Conservation (phyloP, 192 early-diverging fungal genomes). For the Pilobolus umbonatus region DNA sequence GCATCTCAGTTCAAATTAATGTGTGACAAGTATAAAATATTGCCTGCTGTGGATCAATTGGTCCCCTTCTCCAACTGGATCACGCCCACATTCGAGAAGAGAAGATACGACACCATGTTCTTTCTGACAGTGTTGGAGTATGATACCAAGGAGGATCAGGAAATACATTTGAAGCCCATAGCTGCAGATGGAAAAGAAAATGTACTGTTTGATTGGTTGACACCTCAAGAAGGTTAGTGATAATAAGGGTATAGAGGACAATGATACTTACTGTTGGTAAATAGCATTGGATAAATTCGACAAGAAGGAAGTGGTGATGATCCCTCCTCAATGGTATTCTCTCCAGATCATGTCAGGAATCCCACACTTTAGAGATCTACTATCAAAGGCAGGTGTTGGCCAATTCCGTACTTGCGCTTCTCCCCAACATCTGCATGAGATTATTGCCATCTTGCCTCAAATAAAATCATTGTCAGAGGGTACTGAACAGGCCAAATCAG, state of each 20-base stretch:
- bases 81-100: conserved; percentile 50
- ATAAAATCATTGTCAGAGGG: not conserved
- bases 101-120: conserved; percentile 64
- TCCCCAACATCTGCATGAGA: not conserved
- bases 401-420: conserved; percentile 8
- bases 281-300: conserved; percentile 15
- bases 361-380: conserved; percentile 6
- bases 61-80: conserved; percentile 64
- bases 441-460: conserved; percentile 22
- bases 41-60: conserved; percentile 43
- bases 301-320: conserved; percentile 17
- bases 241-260: not conserved
- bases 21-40: conserved; percentile 38
- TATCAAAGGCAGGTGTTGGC: conserved; percentile 17
- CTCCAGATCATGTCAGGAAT: conserved; percentile 5
- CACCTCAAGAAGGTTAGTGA: conserved; percentile 51
- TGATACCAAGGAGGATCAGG: conserved; percentile 15
- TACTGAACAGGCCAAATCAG: not conserved
- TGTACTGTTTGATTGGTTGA: conserved; percentile 58
- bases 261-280: not conserved
- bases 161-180: conserved; percentile 22
- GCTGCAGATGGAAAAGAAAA: conserved; percentile 61
- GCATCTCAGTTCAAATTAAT: conserved; percentile 45
- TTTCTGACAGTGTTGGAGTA: conserved; percentile 55
- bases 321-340: conserved; percentile 36